Conservation (phyloP, 1,139 yeast genomes). For the Tardiomyces depauwii region DNA sequence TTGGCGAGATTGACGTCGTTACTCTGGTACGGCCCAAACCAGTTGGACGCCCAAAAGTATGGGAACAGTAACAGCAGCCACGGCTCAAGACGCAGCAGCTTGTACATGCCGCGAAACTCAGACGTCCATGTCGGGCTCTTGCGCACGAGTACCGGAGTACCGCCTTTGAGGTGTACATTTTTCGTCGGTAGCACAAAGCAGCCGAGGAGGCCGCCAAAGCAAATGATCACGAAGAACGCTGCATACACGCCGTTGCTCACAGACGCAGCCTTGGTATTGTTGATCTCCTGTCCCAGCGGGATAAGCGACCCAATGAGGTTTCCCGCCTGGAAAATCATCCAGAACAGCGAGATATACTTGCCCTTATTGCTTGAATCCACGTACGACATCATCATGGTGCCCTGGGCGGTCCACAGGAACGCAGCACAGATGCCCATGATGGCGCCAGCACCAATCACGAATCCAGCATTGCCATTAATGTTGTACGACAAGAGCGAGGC, state of each 20-base stretch:
- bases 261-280: slow-evolving; percentile 22
- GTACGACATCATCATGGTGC: slow-evolving; percentile 45
- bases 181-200: slow-evolving; percentile 37
- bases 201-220: slow-evolving; percentile 37
- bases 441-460: slow-evolving; percentile 49
- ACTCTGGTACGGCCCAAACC: slow-evolving; percentile 57
- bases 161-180: slow-evolving; percentile 44
- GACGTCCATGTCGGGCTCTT: slow-evolving; percentile 38
- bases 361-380: slow-evolving; percentile 47
- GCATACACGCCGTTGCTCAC: slow-evolving; percentile 46
- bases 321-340: slow-evolving; percentile 56
- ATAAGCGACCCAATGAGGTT: slow-evolving; percentile 50
- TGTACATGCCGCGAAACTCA: slow-evolving; percentile 35
- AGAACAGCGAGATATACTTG: slow-evolving; percentile 39
- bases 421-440: slow-evolving; percentile 49
- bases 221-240: slow-evolving; percentile 47
- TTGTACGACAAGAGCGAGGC: slow-evolving; percentile 40
- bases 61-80: slow-evolving; percentile 39
- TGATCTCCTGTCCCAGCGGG: slow-evolving; percentile 42
- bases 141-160: slow-evolving; percentile 36
- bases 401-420: slow-evolving; percentile 52
- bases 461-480: slow-evolving; percentile 40
- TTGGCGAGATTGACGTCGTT: slow-evolving; percentile 46
- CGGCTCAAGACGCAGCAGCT: slow-evolving; percentile 36
- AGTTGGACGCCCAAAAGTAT: slow-evolving; percentile 51